Percentiles rank a stretch among this genome's conserved stretches.
phyloP scores from a whole-genome alignment of 2,329 filamentous ascomycete genomes.

The Colletotrichum plurivorum region DNA sequence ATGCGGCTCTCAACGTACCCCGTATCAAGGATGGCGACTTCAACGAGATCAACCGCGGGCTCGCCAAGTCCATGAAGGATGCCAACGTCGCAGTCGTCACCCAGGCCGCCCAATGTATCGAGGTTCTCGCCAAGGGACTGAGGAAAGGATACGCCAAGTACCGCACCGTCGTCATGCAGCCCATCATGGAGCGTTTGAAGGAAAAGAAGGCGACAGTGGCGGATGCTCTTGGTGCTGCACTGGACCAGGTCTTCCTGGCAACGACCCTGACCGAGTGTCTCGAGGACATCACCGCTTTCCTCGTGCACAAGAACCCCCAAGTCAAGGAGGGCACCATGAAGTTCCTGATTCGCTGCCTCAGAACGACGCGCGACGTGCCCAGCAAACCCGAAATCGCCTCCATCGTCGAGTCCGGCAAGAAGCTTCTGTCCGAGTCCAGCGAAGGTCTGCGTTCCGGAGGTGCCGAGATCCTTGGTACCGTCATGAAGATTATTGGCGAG shows the following conservation, averaged over 20 bases:
- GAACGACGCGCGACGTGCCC: slow-evolving; percentile 86
- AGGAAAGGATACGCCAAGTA: slow-evolving; percentile 85
- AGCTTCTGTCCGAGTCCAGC: slow-evolving; percentile 89
- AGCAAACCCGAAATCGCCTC: slow-evolving; percentile 85
- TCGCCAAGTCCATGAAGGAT: slow-evolving; percentile 99
- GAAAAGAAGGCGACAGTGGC: slow-evolving; percentile 95
- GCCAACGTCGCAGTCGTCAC: slow-evolving; percentile 96
- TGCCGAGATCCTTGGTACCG: slow-evolving; percentile 90
- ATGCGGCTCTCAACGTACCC: slow-evolving; percentile 83
- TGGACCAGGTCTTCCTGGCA: slow-evolving; percentile 78
- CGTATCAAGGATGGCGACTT: slow-evolving; percentile 93
- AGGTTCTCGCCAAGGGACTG: slow-evolving; percentile 88
- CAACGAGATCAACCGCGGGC: slow-evolving; percentile 83
- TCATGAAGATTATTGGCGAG: slow-evolving; percentile 99
- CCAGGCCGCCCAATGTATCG: slow-evolving; percentile 92
- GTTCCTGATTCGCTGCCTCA: slow-evolving; percentile 90
- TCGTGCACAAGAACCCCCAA: slow-evolving; percentile 96
- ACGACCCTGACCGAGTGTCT: slow-evolving; percentile 87
- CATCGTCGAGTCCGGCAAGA: slow-evolving; percentile 91
- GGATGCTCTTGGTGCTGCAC: slow-evolving; percentile 87
- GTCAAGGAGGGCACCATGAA: slow-evolving; percentile 96
- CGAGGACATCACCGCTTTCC: slow-evolving; percentile 88
- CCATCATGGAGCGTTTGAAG: slow-evolving; percentile 95
- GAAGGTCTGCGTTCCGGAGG: slow-evolving; percentile 89
- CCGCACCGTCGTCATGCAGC: slow-evolving; percentile 82